Conservation (phyloP, 371 early-diverging fungal genomes). For the Actinomortierella ambigua region DNA sequence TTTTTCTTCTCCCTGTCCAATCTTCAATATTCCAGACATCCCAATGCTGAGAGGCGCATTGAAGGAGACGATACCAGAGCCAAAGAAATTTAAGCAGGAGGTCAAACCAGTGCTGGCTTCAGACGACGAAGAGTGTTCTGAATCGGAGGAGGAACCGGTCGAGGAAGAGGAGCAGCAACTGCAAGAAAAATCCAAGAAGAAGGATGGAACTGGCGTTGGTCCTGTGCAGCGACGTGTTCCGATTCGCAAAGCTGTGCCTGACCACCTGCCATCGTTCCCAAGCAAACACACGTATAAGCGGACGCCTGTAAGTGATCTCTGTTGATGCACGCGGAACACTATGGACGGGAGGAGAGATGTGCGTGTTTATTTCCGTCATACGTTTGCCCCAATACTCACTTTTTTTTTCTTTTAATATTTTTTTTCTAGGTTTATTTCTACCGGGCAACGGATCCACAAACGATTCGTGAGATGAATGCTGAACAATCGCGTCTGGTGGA, state of each 20-base stretch:
- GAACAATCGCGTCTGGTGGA: constrained; percentile 69
- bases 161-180: constrained; percentile 20
- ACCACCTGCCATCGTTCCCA: constrained; percentile 61
- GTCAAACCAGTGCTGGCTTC: constrained; percentile 23
- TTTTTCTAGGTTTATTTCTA: constrained; percentile 56
- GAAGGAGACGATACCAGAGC: constrained; percentile 31
- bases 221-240: no score
- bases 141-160: constrained; percentile 30
- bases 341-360: background rate
- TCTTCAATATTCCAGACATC: constrained; percentile 8
- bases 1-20: constrained; percentile 1
- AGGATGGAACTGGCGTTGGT: no score
- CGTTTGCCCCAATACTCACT: background rate
- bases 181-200: constrained; percentile 4
- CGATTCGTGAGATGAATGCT: constrained; percentile 61
- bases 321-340: background rate
- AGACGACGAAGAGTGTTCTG: constrained; percentile 41
- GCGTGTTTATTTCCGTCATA: background rate
- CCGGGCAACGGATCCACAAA: constrained; percentile 65
- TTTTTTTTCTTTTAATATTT: background rate
- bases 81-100: constrained; percentile 20
- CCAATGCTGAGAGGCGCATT: constrained; percentile 33
- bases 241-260: constrained; percentile 46
- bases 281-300: constrained; percentile 65
- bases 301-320: constrained; percentile 55